Percentiles rank a stretch among this genome's conserved stretches.
Conservation (phyloP, 305 asterid genomes). For the Fraxinus velutina region DNA sequence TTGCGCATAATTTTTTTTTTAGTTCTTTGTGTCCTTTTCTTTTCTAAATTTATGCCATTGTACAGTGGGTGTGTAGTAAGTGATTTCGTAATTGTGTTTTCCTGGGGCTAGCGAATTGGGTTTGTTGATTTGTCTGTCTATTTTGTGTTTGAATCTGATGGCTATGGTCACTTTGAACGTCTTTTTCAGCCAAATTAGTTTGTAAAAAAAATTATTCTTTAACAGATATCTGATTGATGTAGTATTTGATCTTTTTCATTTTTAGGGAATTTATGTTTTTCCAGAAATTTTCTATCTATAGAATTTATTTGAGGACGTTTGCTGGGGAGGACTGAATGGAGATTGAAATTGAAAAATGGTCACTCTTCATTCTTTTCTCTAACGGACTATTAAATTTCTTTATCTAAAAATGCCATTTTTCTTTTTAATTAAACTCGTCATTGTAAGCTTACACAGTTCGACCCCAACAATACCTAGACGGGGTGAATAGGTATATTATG, state of each 20-base stretch:
- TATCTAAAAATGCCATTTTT: neutral
- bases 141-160: neutral
- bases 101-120: neutral
- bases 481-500: no score
- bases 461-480: no score
- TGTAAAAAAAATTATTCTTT: neutral
- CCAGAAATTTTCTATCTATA: no score
- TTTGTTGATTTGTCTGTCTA: neutral
- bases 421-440: neutral
- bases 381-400: neutral
- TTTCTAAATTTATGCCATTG: neutral
- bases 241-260: neutral
- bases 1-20: neutral
- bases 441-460: no score
- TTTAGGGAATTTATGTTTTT: neutral
- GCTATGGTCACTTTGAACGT: neutral
- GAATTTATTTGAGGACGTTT: neutral
- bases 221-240: neutral
- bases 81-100: neutral
- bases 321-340: neutral
- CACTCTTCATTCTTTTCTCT: neutral
- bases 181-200: neutral
- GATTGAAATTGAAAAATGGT: neutral
- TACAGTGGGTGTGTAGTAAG: neutral
- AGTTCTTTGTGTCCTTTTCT: neutral